Evolutionary conservation across 768 basidiomycete genomes (phyloP), one percentile per base, ranked within the genome.

Genomic region (Trametes gibbosa): DNA sequence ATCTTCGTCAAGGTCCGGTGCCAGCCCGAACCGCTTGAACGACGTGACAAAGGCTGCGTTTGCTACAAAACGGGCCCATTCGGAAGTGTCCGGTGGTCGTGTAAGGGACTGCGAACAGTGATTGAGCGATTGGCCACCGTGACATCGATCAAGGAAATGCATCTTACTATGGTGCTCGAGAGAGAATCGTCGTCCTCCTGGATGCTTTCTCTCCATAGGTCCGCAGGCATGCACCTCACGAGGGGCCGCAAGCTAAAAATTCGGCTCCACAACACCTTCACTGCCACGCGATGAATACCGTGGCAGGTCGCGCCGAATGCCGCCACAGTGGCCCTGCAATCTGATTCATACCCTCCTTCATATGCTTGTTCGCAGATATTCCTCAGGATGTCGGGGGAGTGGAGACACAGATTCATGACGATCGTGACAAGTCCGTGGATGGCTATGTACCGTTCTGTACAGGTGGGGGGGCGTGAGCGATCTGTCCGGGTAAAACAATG

Each of bases 361-460:
- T 58, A 58, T 13, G 56, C 56, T 34, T 62, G 61, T n/a, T 50
- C 51, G 12, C 61, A 62, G 24, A 62, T 62, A 24, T 58, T 62
- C 46, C 37, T 42, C 23, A 62, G 8, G 34, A 62, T 49, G 25
- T 57, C 56, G 7, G 52, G 51, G 23, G 40, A 53, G 14, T 45
- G 39, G 3, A 62, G 47, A 16, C 32, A 42, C 4, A 16, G 53
- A 13, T 24, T 43, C 48, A 51, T 51, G 37, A 3, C 40, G 16
- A 46, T 25, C 42, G 25, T n/a, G n/a, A 46, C 35, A 29, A 23
- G 41, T 27, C 35, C 27, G 24, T 5, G 4, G 14, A 46, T 14
- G 42, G 9, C n/a, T 40, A 14, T 13, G n/a, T 19, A 34, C 17
- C 25, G 19, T 42, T n/a, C 23, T 17, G 25, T n/a, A 3, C 23